Conservation (phyloP, 768 basidiomycete genomes). For the Tricholomella constricta region DNA sequence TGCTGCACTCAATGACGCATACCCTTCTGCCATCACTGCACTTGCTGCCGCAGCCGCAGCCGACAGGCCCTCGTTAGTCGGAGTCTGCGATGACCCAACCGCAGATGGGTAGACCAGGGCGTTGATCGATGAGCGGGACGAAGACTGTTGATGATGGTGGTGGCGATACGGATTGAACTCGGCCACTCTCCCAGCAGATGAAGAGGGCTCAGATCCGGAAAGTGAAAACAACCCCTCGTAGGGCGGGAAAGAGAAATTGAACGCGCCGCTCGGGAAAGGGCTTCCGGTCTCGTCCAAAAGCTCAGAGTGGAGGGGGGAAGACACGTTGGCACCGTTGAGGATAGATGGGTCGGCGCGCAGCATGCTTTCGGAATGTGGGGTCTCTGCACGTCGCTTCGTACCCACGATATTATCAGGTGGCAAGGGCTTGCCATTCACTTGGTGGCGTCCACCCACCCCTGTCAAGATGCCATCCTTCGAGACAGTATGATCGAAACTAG, state of each 20-base stretch:
- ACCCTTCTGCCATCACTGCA: slow-evolving; percentile 72
- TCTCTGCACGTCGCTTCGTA: slow-evolving; percentile 79
- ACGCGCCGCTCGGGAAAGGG: slow-evolving; percentile 67
- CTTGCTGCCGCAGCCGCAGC: slow-evolving; percentile 66
- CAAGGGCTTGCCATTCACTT: slow-evolving; percentile 77
- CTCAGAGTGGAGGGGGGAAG: slow-evolving; percentile 26
- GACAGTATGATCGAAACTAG: slow-evolving; percentile 93
- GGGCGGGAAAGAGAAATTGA: slow-evolving; percentile 73
- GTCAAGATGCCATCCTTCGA: slow-evolving; percentile 61
- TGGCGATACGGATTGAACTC: slow-evolving; percentile 17
- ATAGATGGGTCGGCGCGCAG: slow-evolving; percentile 76
- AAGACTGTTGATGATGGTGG: slow-evolving; percentile 12
- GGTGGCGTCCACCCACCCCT: slow-evolving; percentile 69
- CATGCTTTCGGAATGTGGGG: slow-evolving; percentile 79
- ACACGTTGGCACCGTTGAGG: slow-evolving; percentile 36
- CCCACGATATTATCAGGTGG: slow-evolving; percentile 65
- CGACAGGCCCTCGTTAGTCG: slow-evolving; percentile 54
- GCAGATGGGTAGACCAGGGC: slow-evolving; percentile 24
- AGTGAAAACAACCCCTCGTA: slow-evolving; percentile 67
- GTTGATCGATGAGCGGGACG: slow-evolving; percentile 24
- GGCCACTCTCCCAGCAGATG: slow-evolving; percentile 19
- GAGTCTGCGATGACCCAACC: slow-evolving; percentile 26
- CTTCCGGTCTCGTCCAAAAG: slow-evolving; percentile 38
- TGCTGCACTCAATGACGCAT: slow-evolving; percentile 64
- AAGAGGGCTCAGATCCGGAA: slow-evolving; percentile 31